Conservation (phyloP, 1,284 basidiomycete species). For the Cystobasidium pallidum region DNA sequence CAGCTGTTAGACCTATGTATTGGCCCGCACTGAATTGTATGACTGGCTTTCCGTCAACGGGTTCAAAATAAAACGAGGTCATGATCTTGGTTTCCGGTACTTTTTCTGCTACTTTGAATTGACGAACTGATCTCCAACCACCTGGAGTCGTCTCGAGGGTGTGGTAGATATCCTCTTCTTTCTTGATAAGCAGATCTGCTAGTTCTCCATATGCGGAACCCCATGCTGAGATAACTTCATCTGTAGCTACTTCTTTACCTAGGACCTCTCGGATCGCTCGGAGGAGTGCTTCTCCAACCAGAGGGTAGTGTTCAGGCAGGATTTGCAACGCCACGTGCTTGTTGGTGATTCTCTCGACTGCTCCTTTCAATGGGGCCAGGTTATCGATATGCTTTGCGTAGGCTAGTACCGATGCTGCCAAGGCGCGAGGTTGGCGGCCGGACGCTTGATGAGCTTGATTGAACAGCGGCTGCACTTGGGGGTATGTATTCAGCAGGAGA, state of each 20-base stretch:
- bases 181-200: slow-evolving; percentile 54
- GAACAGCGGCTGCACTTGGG: slow-evolving; percentile 53
- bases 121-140: slow-evolving; percentile 53
- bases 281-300: slow-evolving; percentile 54
- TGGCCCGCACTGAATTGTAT: slow-evolving; percentile 53
- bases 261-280: slow-evolving; percentile 53
- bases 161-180: slow-evolving; percentile 53
- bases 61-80: slow-evolving; percentile 52
- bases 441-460: slow-evolving; percentile 22
- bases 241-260: slow-evolving; percentile 53
- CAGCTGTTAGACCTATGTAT: slow-evolving; percentile 51
- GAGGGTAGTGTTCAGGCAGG: slow-evolving; percentile 53
- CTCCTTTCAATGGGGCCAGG: slow-evolving; percentile 52
- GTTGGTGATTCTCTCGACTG: slow-evolving; percentile 54
- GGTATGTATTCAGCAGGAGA: slow-evolving; percentile 53
- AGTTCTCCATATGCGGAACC: slow-evolving; percentile 52
- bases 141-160: slow-evolving; percentile 44
- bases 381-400: slow-evolving; percentile 56
- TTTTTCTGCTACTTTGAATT: slow-evolving; percentile 51
- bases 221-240: slow-evolving; percentile 54
- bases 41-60: slow-evolving; percentile 49
- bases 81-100: slow-evolving; percentile 52
- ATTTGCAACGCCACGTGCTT: slow-evolving; percentile 55
- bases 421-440: slow-evolving; percentile 53
- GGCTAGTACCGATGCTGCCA: slow-evolving; percentile 53